Conservation (phyloP, 2,329 filamentous ascomycete species). For the Colletotrichum tofieldiae region DNA sequence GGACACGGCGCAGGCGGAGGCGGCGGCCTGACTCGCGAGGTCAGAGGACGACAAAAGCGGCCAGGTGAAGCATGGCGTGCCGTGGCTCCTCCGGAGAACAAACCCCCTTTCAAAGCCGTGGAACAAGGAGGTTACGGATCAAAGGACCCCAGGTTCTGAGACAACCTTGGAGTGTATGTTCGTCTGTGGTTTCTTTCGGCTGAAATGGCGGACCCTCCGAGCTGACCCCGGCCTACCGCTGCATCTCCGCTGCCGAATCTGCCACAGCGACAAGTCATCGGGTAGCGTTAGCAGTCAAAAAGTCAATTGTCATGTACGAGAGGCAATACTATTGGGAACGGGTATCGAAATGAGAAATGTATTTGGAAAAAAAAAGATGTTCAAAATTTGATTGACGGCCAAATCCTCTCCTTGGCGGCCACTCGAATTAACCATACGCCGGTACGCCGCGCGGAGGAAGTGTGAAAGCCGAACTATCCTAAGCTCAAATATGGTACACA, state of each 20-base stretch:
- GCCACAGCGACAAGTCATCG: not conserved
- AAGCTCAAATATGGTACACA: conserved; percentile 37
- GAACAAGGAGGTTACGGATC: conserved; percentile 24
- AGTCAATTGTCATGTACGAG: not conserved
- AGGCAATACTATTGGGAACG: not conserved
- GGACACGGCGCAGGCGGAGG: conserved; percentile 26
- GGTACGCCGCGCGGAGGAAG: conserved; percentile 40
- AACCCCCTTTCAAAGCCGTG: conserved; percentile 5
- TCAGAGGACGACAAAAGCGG: conserved; percentile 36
- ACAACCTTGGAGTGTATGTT: conserved; percentile 16
- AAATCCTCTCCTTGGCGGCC: conserved; percentile 28
- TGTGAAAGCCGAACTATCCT: conserved; percentile 38
- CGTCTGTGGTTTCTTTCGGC: conserved; percentile 31
- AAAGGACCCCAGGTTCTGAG: conserved; percentile 1
- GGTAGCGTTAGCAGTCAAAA: not conserved
- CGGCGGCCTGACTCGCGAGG: conserved; percentile 31
- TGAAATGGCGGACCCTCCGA: conserved; percentile 27
- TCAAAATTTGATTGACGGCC: conserved; percentile 17
- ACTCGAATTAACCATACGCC: conserved; percentile 37
- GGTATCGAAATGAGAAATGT: not conserved
- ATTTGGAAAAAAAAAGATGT: not conserved
- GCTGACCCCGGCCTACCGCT: not conserved
- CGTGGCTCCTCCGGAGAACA: not conserved
- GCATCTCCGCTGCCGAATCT: conserved; percentile 24
- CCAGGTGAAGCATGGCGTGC: conserved; percentile 34